Conservation (phyloP, 2,329 filamentous ascomycete species). For the Gremmenia infestans region DNA sequence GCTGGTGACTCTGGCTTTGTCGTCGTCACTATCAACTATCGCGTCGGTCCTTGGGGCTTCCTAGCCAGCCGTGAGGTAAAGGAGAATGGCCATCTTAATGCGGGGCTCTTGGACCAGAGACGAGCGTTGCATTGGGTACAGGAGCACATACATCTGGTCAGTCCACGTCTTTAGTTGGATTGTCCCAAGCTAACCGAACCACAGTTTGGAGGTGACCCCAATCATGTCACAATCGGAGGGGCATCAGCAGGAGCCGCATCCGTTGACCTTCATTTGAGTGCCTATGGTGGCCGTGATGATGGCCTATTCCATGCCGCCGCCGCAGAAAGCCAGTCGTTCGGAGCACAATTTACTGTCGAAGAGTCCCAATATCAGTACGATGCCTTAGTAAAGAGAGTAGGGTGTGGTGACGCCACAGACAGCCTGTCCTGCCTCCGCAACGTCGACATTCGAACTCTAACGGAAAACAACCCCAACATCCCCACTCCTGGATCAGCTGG, state of each 20-base stretch:
- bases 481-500: slow-evolving; percentile 32
- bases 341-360: slow-evolving; percentile 40
- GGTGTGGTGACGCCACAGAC: slow-evolving; percentile 34
- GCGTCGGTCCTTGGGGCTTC: slow-evolving; percentile 71
- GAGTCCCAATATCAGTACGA: slow-evolving; percentile 50
- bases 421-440: slow-evolving; percentile 43
- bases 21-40: slow-evolving; percentile 71
- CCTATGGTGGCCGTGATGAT: slow-evolving; percentile 45
- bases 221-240: slow-evolving; percentile 64
- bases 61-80: slow-evolving; percentile 53
- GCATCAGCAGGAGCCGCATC: slow-evolving; percentile 63
- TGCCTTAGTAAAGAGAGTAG: slow-evolving; percentile 40
- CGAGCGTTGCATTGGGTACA: slow-evolving; percentile 68
- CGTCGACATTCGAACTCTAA: slow-evolving; percentile 38
- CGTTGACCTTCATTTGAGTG: slow-evolving; percentile 58
- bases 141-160: slow-evolving; percentile 50
- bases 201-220: slow-evolving; percentile 64
- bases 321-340: slow-evolving; percentile 49
- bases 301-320: slow-evolving; percentile 48
- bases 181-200: background rate
- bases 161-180: background rate
- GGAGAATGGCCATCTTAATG: slow-evolving; percentile 52
- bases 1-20: slow-evolving; percentile 57
- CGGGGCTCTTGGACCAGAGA: slow-evolving; percentile 65
- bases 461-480: slow-evolving; percentile 39